Conservation (phyloP, 805 yeast genomes). For the Pichia paraexigua region DNA sequence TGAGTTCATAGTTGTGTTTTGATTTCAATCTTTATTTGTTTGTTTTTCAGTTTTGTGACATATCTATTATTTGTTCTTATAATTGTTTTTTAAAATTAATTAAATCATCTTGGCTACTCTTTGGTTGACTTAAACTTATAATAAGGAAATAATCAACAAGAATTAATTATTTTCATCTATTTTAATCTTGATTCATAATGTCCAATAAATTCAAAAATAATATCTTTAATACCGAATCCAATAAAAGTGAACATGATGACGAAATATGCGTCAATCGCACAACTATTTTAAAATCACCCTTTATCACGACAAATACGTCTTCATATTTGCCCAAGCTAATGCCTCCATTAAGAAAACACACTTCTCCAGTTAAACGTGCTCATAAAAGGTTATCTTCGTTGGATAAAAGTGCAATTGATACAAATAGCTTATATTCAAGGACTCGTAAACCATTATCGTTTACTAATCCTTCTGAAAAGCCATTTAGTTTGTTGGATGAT, state of each 20-base stretch:
- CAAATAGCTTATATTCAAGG: not conserved
- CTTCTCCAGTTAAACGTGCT: conserved; percentile 2
- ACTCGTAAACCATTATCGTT: not conserved
- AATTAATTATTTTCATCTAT: not conserved
- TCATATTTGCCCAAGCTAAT: not conserved
- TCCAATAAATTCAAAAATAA: not conserved
- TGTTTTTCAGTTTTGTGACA: not conserved
- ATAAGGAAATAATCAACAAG: not conserved
- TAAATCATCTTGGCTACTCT: not conserved
- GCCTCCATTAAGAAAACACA: conserved; percentile 2
- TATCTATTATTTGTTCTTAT: not conserved
- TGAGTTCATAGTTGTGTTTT: not conserved
- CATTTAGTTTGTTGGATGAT: conserved; percentile 21
- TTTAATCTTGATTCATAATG: not conserved
- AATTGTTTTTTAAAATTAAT: not conserved
- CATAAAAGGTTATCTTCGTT: not conserved
- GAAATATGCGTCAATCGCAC: not conserved
- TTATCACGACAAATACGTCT: not conserved
- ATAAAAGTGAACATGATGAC: not conserved
- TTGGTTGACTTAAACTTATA: not conserved
- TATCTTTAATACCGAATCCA: not conserved
- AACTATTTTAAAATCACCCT: conserved; percentile 1
- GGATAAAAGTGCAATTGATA: not conserved
- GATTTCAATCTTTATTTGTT: not conserved
- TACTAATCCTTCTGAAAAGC: not conserved